Conservation (phyloP, 257 asterid species). For the Jasminum sambac region DNA sequence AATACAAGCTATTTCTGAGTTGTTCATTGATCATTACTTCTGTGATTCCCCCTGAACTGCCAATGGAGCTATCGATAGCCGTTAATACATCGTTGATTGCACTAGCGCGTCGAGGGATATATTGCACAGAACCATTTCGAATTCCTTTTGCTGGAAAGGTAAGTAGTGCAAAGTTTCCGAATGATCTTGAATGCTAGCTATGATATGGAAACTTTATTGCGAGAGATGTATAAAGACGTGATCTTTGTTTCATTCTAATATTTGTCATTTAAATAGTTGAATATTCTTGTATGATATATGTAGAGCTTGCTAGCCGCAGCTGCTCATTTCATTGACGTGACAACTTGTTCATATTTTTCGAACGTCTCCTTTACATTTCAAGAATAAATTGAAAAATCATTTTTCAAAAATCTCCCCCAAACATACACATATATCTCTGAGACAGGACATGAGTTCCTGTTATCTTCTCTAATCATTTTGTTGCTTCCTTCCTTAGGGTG, state of each 20-base stretch:
- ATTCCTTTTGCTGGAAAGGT: constrained; percentile 99
- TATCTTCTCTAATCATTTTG: constrained; percentile 5
- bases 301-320: no score
- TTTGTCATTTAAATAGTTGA: neutral
- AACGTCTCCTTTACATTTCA: no score
- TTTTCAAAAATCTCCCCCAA: no score
- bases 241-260: constrained; percentile 3
- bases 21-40: constrained; percentile 96
- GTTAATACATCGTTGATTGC: constrained; percentile 98
- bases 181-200: constrained; percentile 8
- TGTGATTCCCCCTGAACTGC: constrained; percentile 98
- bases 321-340: no score
- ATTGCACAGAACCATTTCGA: constrained; percentile 96
- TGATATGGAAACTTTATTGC: constrained; percentile 3
- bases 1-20: constrained; percentile 90
- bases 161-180: constrained; percentile 24
- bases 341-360: no score
- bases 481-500: constrained; percentile 5
- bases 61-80: constrained; percentile 98
- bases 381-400: no score
- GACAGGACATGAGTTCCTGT: neutral
- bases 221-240: neutral
- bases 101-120: constrained; percentile 88
- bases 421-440: neutral
- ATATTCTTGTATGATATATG: constrained; percentile 5